Conservation (phyloP, 164 flowering plant genomes). For the Protea cynaroides region DNA sequence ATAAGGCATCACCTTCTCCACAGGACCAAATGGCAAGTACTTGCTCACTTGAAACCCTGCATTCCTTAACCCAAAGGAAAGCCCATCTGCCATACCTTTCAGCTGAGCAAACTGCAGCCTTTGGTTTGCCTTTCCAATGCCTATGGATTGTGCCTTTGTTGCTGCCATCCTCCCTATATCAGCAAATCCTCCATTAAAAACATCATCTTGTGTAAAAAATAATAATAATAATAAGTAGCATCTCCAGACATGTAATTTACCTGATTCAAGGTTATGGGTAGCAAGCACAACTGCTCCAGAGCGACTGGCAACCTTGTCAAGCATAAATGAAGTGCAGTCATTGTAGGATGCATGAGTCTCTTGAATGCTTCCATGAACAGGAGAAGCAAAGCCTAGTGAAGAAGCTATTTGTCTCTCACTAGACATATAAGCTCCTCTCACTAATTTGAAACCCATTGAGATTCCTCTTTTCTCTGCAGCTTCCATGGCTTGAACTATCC, state of each 20-base stretch:
- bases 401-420: conserved; percentile 56
- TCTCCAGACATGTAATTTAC: conserved; percentile 24
- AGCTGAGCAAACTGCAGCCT: conserved; percentile 85
- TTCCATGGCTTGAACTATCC: conserved; percentile 35
- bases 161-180: conserved; percentile 59
- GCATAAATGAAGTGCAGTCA: conserved; percentile 58
- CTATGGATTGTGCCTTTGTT: conserved; percentile 49
- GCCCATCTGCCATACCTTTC: conserved; percentile 88
- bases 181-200: background rate
- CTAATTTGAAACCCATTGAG: conserved; percentile 68
- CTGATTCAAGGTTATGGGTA: conserved; percentile 84
- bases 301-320: conserved; percentile 53
- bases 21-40: conserved; percentile 82
- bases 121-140: conserved; percentile 46
- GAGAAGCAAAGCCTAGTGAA: conserved; percentile 57
- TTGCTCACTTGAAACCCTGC: conserved; percentile 92
- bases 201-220: background rate
- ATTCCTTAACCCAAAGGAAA: conserved; percentile 62
- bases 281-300: conserved; percentile 63
- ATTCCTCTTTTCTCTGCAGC: conserved; percentile 69
- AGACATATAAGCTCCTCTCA: conserved; percentile 86
- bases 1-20: conserved; percentile 77
- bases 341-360: conserved; percentile 73
- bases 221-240: background rate
- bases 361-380: conserved; percentile 59